Evolutionary conservation across 768 basidiomycete genomes (phyloP), one percentile per base, ranked within the genome.

Genomic region (Termitomyces sp.): DNA sequence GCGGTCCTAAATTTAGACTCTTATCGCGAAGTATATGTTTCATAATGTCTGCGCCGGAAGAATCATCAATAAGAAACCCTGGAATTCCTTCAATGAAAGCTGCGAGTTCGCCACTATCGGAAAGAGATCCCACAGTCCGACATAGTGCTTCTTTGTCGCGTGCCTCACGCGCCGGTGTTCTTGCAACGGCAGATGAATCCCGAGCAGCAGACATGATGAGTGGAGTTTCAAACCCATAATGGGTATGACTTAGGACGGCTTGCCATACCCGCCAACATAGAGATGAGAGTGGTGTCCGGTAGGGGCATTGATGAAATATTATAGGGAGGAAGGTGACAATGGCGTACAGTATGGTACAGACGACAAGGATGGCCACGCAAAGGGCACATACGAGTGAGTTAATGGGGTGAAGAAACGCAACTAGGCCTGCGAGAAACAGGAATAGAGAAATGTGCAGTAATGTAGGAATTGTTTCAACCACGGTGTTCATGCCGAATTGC

Each of bases 361-460:
- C 40, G n/a, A 66, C 55, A n/a, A 73, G 57, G 41, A 74, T 60
- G 13, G 53, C 68, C 36, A 70, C 48, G 20, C 69, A 66, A 18
- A 75, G 62, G 53, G 68, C 66, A 38, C 67, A 66, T 51, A 78
- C 63, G 43, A 50, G 52, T 13, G 62, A 14, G 58, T 74, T 74
- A 18, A 79, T 61, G 20, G 72, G 65, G 55, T 62, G 65, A 20
- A 80, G 65, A 62, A 80, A 78, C 22, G 72, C 67, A 32, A 79
- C 63, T 22, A 82, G 68, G 45, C 79, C 76, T 52, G 75, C 71
- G 62, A 84, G 74, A 66, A 82, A 82, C 4, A 82, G 67, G 30
- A 80, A 73, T 22, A 82, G 67, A 1, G 79, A 77, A 5, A 76
- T 64, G 60, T 81, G 81, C 24, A 82, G 70, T 10, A 81, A 72